Evolutionary conservation across 1,139 yeast genomes (phyloP).

Genomic region (Hanseniaspora uvarum): DNA sequence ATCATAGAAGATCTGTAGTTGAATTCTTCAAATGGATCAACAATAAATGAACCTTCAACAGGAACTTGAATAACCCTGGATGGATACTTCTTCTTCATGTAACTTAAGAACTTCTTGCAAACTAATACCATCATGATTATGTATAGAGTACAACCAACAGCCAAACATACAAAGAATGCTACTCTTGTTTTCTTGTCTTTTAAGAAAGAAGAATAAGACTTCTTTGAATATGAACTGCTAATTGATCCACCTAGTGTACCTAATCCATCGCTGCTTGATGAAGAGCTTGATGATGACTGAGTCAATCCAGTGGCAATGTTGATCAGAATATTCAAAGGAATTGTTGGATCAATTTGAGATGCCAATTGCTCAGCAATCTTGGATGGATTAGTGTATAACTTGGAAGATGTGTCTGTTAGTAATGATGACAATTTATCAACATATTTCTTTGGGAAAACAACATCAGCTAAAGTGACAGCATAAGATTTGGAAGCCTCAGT

Average conservation of each 20-base stretch:
- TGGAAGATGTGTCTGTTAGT: constrained; percentile 39
- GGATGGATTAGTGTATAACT: constrained; percentile 43
- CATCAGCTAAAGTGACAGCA: constrained; percentile 67
- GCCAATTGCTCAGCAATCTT: constrained; percentile 43
- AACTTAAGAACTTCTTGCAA: constrained; percentile 33
- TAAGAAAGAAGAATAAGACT: constrained; percentile 29
- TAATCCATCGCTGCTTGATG: constrained; percentile 26
- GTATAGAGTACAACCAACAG: constrained; percentile 52
- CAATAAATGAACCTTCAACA: constrained; percentile 25
- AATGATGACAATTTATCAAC: constrained; percentile 39
- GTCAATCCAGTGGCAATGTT: constrained; percentile 21
- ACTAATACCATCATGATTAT: constrained; percentile 41
- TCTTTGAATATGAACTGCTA: constrained; percentile 18
- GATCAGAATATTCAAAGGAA: constrained; percentile 49
- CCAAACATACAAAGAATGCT: constrained; percentile 58
- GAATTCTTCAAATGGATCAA: constrained; percentile 26
- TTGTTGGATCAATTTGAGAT: constrained; percentile 48
- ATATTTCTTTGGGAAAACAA: constrained; percentile 51
- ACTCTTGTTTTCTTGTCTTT: constrained; percentile 34
- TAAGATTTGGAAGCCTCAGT: constrained; percentile 41
- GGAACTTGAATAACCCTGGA: constrained; percentile 20
- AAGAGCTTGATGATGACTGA: constrained; percentile 23
- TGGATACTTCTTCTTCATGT: constrained; percentile 21
- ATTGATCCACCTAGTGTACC: constrained; percentile 38
- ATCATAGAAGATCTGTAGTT: constrained; percentile 26